phyloP scores from a whole-genome alignment of 805 yeast genomes.

The Candida quercuum region DNA sequence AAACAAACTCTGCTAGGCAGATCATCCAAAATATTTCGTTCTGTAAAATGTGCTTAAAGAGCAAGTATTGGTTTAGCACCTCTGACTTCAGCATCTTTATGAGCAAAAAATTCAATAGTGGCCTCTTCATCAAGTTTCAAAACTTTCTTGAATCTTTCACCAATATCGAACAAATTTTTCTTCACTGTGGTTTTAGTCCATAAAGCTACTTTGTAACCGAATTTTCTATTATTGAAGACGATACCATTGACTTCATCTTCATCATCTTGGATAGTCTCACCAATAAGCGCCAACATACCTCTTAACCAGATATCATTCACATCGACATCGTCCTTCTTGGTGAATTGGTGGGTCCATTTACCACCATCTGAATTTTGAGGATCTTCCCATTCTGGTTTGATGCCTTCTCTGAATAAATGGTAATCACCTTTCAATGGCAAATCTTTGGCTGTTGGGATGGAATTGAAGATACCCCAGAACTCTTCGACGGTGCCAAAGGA shows the following conservation, averaged over 20 bases:
- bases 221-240: conserved; percentile 82
- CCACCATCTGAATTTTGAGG: conserved; percentile 84
- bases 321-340: conserved; percentile 48
- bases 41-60: conserved; percentile 9
- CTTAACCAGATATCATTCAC: conserved; percentile 92
- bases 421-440: conserved; percentile 91
- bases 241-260: conserved; percentile 89
- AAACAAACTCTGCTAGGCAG: too few species aligned
- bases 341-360: conserved; percentile 82
- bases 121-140: conserved; percentile 71
- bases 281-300: conserved; percentile 83
- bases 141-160: conserved; percentile 82
- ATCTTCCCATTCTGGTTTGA: conserved; percentile 99
- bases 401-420: conserved; percentile 88
- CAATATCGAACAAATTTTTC: conserved; percentile 65
- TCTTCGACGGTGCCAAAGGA: conserved; percentile 94
- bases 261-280: conserved; percentile 84
- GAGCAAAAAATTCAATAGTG: conserved; percentile 74
- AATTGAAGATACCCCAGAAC: conserved; percentile 96
- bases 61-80: conserved; percentile 24
- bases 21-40: too few species aligned
- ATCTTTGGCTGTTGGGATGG: conserved; percentile 87
- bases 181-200: conserved; percentile 84
- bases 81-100: conserved; percentile 28
- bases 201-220: conserved; percentile 77